Evolutionary conservation across 768 basidiomycete genomes (phyloP), one percentile per base, ranked within the genome.

Genomic region (Serendipita vermifera): DNA sequence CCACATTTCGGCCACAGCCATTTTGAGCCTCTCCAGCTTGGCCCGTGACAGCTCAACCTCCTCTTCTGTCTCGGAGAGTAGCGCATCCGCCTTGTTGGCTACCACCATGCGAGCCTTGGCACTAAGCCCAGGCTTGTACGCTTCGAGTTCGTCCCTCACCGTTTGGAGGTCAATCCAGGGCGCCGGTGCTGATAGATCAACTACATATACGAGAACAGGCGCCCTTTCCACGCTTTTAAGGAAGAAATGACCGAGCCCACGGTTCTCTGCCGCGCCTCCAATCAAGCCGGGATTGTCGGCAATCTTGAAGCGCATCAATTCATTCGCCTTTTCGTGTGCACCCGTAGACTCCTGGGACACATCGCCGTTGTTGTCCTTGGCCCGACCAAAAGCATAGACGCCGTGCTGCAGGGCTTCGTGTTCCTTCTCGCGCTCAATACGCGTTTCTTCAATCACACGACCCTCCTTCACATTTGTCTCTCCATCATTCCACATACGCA

Each of bases 221-320:
- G 90, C 90, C 3, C 96, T 82, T 64, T 98, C 93, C 68, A 98
- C 88, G 1, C 89, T 84, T 11, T 91, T 81, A 27, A 99, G 70
- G 74, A 98, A 98, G 1, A 87, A 85, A 68, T 97, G 91, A 0
- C 94, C 96, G 2, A 98, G 77, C 3, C 93, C 96, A 48, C 90
- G 81, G 65, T 94, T 87, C 63, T 89, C 81, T 2, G 89, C 87
- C 2, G 92, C 87, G 13, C 77, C 75, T 6, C 80, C 77, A 57
- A 98, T 82, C 40, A 98, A 80, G 5, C 96, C 96, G 0, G 96
- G 96, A 65, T 97, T 98, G 70, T 99, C 96, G 33, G 92, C 88
- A 61, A 99, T 82, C 13, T 91, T 96, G 74, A 98, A 96, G 7
- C 96, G 79, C 67, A 89, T 84, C 3, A 73, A 70, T 68, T 98